phyloP scores from a whole-genome alignment of 2,329 filamentous ascomycete species.

The Fusarium tjaetaba region DNA sequence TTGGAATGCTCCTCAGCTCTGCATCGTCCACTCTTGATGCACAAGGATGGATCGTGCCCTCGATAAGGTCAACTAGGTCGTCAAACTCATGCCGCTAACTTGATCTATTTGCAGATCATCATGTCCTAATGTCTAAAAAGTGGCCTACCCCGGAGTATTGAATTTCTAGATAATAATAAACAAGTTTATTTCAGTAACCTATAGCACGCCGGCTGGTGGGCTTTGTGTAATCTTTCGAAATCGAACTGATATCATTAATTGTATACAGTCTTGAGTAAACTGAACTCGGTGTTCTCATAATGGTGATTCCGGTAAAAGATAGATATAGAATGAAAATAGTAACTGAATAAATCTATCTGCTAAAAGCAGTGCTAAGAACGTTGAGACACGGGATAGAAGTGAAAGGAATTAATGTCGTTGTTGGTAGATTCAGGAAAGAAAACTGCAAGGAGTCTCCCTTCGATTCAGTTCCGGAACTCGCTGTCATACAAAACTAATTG shows the following conservation, averaged over 20 bases:
- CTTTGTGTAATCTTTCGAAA: accelerated
- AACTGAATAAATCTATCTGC: accelerated
- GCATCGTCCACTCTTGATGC: neutral
- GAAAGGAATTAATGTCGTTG: accelerated
- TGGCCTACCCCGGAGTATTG: neutral
- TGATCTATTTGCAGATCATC: neutral
- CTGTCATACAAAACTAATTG: neutral
- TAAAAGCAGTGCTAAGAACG: accelerated
- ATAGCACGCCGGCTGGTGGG: too few species aligned
- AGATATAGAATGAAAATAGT: too few species aligned
- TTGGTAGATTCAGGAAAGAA: accelerated
- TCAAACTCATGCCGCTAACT: accelerated
- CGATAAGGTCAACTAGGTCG: neutral
- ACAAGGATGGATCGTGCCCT: neutral
- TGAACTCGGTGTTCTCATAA: too few species aligned
- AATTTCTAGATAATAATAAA: neutral
- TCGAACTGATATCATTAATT: too few species aligned
- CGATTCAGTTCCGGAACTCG: neutral
- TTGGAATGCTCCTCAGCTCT: neutral
- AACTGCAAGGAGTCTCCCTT: neutral
- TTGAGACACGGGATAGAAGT: neutral
- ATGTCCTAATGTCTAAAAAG: neutral
- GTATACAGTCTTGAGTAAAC: too few species aligned
- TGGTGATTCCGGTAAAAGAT: too few species aligned
- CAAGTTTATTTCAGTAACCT: neutral